These are phyloP conservation scores for Penicillium sp. DNA, from an alignment of 2,329 filamentous ascomycete species.

Conservation along the genomic window DNA sequence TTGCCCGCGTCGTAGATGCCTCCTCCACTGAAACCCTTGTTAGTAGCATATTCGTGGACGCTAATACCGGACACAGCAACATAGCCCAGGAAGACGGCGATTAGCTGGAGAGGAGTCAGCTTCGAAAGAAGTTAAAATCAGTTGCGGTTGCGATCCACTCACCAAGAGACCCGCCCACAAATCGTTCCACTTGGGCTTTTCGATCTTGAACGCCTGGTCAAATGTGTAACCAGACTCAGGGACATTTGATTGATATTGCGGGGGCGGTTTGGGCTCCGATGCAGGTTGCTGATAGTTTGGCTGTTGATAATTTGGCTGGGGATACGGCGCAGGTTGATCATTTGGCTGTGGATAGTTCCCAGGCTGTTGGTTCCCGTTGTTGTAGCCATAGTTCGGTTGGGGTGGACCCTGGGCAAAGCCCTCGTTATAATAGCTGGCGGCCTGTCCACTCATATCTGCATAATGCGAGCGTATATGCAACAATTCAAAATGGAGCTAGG, in stretches of 20 bases:
- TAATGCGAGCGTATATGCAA: background rate
- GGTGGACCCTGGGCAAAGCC: constrained; percentile 18
- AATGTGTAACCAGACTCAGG: constrained; percentile 52
- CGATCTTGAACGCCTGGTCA: constrained; percentile 77
- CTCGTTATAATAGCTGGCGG: constrained; percentile 38
- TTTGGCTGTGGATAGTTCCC: constrained; percentile 6
- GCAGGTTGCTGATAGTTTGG: constrained; percentile 11
- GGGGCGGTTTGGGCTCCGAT: constrained; percentile 24
- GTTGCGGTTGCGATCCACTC: constrained; percentile 21
- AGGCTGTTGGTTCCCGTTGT: no score
- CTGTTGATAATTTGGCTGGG: constrained; percentile 3
- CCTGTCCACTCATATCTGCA: constrained; percentile 38
- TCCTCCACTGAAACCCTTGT: constrained; percentile 62
- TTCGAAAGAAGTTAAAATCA: background rate
- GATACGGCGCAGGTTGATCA: background rate
- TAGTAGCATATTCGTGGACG: constrained; percentile 70
- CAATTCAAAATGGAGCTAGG: background rate
- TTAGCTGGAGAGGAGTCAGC: constrained; percentile 51
- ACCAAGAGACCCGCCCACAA: constrained; percentile 82
- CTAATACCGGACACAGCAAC: constrained; percentile 72
- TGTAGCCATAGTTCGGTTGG: constrained; percentile 1
- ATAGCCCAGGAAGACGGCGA: constrained; percentile 70
- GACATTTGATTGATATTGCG: constrained; percentile 26
- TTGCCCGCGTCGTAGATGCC: constrained; percentile 72
- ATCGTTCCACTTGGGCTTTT: constrained; percentile 86